Conservation (phyloP, 352 stramenopile species). For the Pythium brachiatum region DNA sequence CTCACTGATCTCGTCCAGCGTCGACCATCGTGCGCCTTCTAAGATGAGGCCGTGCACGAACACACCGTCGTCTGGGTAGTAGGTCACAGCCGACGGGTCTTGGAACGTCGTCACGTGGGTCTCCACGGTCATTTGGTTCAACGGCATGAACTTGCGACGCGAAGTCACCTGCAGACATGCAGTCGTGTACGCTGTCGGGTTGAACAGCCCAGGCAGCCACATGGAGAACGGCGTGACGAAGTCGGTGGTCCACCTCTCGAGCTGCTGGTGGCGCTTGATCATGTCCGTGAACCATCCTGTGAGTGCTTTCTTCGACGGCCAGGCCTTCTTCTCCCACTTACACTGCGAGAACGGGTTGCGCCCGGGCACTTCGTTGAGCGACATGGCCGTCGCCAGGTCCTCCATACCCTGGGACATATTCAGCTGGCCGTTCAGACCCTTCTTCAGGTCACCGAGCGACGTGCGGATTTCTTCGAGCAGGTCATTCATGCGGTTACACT, state of each 20-base stretch:
- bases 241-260: constrained; percentile 86
- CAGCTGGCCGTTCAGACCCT: constrained; percentile 94
- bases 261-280: constrained; percentile 89
- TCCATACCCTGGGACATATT: constrained; percentile 96
- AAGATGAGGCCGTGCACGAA: constrained; percentile 96
- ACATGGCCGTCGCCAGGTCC: constrained; percentile 90
- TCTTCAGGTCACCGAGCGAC: constrained; percentile 93
- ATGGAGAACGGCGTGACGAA: constrained; percentile 93
- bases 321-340: constrained; percentile 95
- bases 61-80: constrained; percentile 89
- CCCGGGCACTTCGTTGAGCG: constrained; percentile 92
- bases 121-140: constrained; percentile 96
- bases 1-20: constrained; percentile 87
- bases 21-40: constrained; percentile 93
- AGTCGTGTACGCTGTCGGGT: constrained; percentile 94
- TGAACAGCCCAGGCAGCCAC: constrained; percentile 95
- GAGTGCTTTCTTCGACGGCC: constrained; percentile 93
- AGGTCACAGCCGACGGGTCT: constrained; percentile 72
- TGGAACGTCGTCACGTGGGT: constrained; percentile 95
- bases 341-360: constrained; percentile 95
- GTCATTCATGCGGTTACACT: constrained; percentile 94
- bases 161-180: constrained; percentile 95
- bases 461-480: constrained; percentile 90
- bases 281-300: constrained; percentile 92
- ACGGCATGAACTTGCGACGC: constrained; percentile 86